phyloP scores from a whole-genome alignment of 78 protist species.

The Guillardia theta region DNA sequence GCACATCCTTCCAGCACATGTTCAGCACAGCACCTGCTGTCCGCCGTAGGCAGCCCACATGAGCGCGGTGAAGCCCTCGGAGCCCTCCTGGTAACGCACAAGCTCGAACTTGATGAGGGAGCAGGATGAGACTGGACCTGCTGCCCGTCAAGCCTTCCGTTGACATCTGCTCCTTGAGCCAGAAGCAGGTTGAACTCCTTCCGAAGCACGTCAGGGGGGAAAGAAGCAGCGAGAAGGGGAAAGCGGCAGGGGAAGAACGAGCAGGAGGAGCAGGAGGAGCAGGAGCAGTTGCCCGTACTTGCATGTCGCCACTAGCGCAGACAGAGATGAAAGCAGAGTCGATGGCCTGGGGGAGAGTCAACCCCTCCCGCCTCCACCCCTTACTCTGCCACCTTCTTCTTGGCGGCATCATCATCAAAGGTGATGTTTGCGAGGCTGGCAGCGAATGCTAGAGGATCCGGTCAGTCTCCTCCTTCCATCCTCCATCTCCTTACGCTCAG shows the following conservation, averaged over 20 bases:
- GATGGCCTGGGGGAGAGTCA: background rate
- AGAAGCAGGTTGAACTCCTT: background rate
- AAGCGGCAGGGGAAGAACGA: background rate
- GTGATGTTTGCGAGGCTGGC: background rate
- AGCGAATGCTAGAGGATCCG: background rate
- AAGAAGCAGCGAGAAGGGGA: background rate
- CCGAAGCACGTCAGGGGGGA: background rate
- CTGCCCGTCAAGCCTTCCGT: background rate
- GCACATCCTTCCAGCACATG: no score
- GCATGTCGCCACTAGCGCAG: background rate
- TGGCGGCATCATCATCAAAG: background rate
- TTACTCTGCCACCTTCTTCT: background rate
- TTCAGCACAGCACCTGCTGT: no score
- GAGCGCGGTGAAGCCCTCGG: conserved; percentile 12
- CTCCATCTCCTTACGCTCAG: background rate
- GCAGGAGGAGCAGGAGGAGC: background rate
- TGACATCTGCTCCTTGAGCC: background rate
- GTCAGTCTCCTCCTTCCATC: background rate
- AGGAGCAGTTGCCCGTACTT: background rate
- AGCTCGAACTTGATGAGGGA: background rate
- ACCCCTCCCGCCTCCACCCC: background rate
- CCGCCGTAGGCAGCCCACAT: background rate
- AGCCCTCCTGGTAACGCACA: background rate
- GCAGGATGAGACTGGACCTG: background rate
- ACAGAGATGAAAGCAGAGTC: background rate